Conservation (phyloP, 129 eudicot genomes). For the Flaveria sonorensis region DNA sequence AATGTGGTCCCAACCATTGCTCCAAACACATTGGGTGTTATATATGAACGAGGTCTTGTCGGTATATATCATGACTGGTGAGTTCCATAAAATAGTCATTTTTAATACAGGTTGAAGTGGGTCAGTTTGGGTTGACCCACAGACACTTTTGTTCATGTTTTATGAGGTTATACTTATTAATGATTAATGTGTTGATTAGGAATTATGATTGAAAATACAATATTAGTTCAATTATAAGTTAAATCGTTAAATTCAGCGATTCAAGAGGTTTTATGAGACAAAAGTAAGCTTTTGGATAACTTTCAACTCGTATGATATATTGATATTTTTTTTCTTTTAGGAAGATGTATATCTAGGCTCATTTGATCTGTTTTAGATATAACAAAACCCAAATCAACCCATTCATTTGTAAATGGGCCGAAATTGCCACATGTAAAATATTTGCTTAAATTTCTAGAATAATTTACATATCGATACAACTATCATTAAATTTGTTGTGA, state of each 20-base stretch:
- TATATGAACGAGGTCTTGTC: constrained; percentile 86
- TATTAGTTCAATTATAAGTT: not conserved
- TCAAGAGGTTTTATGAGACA: not conserved
- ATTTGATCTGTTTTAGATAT: not conserved
- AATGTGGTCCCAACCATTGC: constrained; percentile 91
- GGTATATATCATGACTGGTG: constrained; percentile 99
- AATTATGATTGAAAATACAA: not conserved
- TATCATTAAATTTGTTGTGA: not conserved
- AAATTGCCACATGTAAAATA: not conserved
- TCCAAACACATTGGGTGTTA: constrained; percentile 68
- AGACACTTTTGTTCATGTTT: not conserved
- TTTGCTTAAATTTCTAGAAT: not conserved
- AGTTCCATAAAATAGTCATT: constrained; percentile 18
- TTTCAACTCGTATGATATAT: not conserved
- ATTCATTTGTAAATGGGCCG: not conserved
- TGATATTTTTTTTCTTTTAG: not conserved
- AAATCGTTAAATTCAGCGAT: not conserved
- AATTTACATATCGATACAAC: not conserved
- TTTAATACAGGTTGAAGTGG: not conserved
- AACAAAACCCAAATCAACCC: constrained; percentile 1
- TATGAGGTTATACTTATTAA: not conserved
- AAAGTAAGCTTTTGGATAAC: not conserved
- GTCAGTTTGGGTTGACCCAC: not conserved
- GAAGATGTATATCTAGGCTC: not conserved
- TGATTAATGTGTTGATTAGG: not conserved